Percentiles rank a stretch among this genome's conserved stretches.
phyloP scores from a whole-genome alignment of 2,329 filamentous ascomycete species.

The Calonectria pauciramosa region DNA sequence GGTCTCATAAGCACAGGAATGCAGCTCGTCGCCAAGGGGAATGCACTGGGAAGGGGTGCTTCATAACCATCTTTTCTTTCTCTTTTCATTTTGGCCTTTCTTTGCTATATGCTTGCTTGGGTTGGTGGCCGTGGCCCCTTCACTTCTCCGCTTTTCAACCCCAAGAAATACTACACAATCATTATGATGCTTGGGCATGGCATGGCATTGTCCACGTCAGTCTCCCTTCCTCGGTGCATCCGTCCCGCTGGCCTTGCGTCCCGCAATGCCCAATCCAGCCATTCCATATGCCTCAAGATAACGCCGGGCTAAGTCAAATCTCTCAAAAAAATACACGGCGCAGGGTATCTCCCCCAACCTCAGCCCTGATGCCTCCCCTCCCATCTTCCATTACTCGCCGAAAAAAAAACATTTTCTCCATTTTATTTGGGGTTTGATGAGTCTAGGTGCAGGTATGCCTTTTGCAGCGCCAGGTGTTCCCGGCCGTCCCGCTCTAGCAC shows the following conservation, averaged over 20 bases:
- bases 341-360: conserved; percentile 49
- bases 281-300: conserved; percentile 44
- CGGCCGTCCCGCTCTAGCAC: conserved; percentile 84
- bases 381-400: conserved; percentile 34
- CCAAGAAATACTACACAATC: conserved; percentile 25
- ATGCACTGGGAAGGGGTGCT: conserved; percentile 4
- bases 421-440: conserved; percentile 59
- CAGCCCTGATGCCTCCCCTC: conserved; percentile 32
- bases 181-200: conserved; percentile 14
- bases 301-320: conserved; percentile 55
- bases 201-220: conserved; percentile 18
- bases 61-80: not conserved
- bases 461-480: conserved; percentile 73
- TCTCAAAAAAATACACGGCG: conserved; percentile 48
- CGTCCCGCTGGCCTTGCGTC: conserved; percentile 21
- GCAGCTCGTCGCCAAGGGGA: conserved; percentile 22
- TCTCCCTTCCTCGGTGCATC: conserved; percentile 29
- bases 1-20: conserved; percentile 27
- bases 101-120: conserved; percentile 22
- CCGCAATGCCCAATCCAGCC: conserved; percentile 24
- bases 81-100: conserved; percentile 13
- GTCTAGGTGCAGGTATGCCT: conserved; percentile 68
- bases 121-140: conserved; percentile 7
- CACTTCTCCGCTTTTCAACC: not conserved
- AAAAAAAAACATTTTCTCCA: not conserved